Conservation (phyloP, 257 asterid species). For the Nicotiana paniculata region DNA sequence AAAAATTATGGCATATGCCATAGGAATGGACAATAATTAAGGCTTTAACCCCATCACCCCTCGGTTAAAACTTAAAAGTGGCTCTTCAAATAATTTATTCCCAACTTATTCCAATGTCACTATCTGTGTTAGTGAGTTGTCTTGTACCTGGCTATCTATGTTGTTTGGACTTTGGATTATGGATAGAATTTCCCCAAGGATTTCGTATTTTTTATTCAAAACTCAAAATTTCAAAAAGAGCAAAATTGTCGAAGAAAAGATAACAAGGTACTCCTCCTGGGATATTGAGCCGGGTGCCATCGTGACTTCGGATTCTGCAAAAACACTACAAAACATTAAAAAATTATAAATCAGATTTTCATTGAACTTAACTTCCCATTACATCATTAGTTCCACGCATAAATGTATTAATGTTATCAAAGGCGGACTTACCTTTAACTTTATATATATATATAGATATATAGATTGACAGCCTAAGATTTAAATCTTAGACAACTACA, state of each 20-base stretch:
- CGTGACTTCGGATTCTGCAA: slow-evolving; percentile 19
- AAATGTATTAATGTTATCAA: neutral
- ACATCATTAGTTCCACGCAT: neutral
- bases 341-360: neutral
- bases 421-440: too few relatives aligned
- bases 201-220: neutral
- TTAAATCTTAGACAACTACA: too few relatives aligned
- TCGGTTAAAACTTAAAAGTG: neutral
- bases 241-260: neutral
- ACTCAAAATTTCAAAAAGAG: neutral
- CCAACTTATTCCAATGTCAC: slow-evolving; percentile 14
- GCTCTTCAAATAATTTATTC: slow-evolving; percentile 12
- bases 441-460: too few relatives aligned
- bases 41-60: neutral
- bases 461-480: too few relatives aligned
- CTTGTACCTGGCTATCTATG: slow-evolving; percentile 9
- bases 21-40: neutral
- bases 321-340: neutral
- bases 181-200: slow-evolving; percentile 8
- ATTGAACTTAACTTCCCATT: neutral
- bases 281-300: slow-evolving; percentile 16
- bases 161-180: neutral
- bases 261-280: neutral
- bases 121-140: slow-evolving; percentile 10
- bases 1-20: neutral